Evolutionary conservation across 805 yeast species (phyloP), one percentile per base, ranked within the genome.

Genomic region (Saccharomycopsis babjevae): DNA sequence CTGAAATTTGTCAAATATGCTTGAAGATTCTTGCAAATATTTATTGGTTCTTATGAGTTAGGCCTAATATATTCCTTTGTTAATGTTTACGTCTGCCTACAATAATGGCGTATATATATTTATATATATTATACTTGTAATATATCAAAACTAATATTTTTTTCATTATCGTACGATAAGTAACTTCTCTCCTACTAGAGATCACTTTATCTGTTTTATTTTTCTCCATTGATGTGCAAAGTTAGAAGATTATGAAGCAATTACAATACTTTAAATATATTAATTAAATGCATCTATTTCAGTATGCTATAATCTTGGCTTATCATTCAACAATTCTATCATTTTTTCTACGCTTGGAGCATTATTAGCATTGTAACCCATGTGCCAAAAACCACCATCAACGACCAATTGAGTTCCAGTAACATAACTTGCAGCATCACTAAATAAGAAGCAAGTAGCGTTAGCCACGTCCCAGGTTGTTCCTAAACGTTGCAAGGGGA

Each of bases 331-430:
- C 61, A 73, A 70, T 18, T 72, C 57, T 15, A 67, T 62, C 61
- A 83, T 62, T 8, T 61, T 63, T 1, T 77, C 75, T 7, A 87
- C 86, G 65, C 81, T 82, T 36, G 59, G 57, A 5, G 59, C 61
- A 65, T 73, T 67, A 40, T 72, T 70, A 32, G 72, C 62, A 34
- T 71, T 68, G 56, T 74, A 65, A 15, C 92, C 90, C 70, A 83
- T 76, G 69, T 89, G 96, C 97, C 97, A 91, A 61, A 82, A 78
- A 1, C 86, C 98, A 58, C 97, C 97, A 73, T 92, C 98, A 5
- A 93, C 97, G 18, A 89, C 86, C 43, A 83, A 78, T 16, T 85
- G 76, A 4, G 90, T 82, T 16, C 97, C 97, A 15, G 87, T 84
- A 36, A 92, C 79, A 71, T 84, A 92, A 4, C 76, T 67, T 6